Evolutionary conservation across 2,329 filamentous ascomycete genomes (phyloP).

Genomic region (Macrophomina tecta): DNA sequence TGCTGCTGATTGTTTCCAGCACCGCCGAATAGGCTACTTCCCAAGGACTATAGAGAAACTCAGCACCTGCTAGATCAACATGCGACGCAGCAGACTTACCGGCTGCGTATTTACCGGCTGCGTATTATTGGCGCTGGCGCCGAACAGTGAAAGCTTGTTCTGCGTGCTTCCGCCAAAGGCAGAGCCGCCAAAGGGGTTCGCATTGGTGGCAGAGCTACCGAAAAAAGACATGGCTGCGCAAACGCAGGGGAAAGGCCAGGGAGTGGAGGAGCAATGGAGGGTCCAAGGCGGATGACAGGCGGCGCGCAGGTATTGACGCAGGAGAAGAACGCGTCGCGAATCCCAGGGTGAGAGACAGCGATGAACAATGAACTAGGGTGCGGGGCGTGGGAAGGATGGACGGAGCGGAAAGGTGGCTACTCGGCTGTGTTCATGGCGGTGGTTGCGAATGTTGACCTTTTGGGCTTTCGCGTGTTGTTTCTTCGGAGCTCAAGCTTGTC

Average conservation of each 20-base stretch:
- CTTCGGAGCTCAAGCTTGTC: conserved; percentile 13
- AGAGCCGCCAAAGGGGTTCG: conserved; percentile 15
- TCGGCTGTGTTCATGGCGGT: conserved; percentile 3
- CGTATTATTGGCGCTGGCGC: not conserved
- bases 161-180: conserved; percentile 22
- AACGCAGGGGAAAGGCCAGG: not conserved
- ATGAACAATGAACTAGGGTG: not conserved
- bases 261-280: conserved; percentile 6
- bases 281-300: not conserved
- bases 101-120: conserved; percentile 15
- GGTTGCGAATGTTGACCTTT: conserved; percentile 1
- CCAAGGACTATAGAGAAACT: not conserved
- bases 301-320: not conserved
- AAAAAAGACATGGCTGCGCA: conserved; percentile 17
- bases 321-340: conserved; percentile 1
- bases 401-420: not conserved
- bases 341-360: not conserved
- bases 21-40: conserved; percentile 50
- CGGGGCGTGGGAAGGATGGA: not conserved
- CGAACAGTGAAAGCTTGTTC: conserved; percentile 25
- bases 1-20: conserved; percentile 31
- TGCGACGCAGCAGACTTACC: not conserved
- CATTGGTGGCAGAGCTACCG: not conserved
- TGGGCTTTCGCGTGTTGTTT: conserved; percentile 19
- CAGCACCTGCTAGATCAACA: not conserved